Percentiles rank a stretch among this genome's conserved stretches.
Evolutionary conservation across 768 basidiomycete genomes (phyloP).

Genomic region (Neoboletus brunneissimus): DNA sequence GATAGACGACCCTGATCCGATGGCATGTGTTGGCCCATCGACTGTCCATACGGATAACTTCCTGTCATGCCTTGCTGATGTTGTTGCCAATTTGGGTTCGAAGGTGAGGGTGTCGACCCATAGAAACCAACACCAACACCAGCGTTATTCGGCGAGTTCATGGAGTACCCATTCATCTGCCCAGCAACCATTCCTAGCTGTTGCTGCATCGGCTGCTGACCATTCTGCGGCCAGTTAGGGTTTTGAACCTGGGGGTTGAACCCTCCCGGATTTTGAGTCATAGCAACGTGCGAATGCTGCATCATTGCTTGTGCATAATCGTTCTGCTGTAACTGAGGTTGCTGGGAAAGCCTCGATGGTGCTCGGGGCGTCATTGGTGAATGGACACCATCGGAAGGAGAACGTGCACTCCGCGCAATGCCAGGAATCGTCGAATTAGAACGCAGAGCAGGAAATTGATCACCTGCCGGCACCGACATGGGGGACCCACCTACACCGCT

Average conservation of each 20-base stretch:
- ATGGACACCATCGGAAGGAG: slow-evolving; percentile 63
- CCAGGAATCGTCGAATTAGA: slow-evolving; percentile 66
- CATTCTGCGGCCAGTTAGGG: slow-evolving; percentile 50
- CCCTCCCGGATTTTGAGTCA: slow-evolving; percentile 26
- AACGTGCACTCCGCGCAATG: slow-evolving; percentile 71
- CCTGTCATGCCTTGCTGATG: slow-evolving; percentile 26
- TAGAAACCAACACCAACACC: slow-evolving; percentile 24
- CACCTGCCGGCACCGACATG: slow-evolving; percentile 38
- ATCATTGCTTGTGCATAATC: slow-evolving; percentile 39
- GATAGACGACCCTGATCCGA: slow-evolving; percentile 38
- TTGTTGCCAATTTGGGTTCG: slow-evolving; percentile 30
- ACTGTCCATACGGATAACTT: slow-evolving; percentile 30
- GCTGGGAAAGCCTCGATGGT: slow-evolving; percentile 35
- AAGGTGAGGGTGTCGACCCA: slow-evolving; percentile 24
- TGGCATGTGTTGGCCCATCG: slow-evolving; percentile 21
- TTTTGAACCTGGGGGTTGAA: slow-evolving; percentile 39
- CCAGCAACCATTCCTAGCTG: slow-evolving; percentile 34
- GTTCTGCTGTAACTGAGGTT: slow-evolving; percentile 50
- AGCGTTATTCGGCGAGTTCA: slow-evolving; percentile 39
- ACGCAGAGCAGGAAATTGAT: slow-evolving; percentile 49
- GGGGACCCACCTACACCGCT: slow-evolving; percentile 38
- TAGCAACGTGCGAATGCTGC: slow-evolving; percentile 35
- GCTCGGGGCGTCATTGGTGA: slow-evolving; percentile 43
- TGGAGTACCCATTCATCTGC: slow-evolving; percentile 35
- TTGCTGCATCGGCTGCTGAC: slow-evolving; percentile 50